These are phyloP conservation scores for Cephalotrichum gorgonifer DNA, from an alignment of 2,329 filamentous ascomycete species.

Conservation along the genomic window DNA sequence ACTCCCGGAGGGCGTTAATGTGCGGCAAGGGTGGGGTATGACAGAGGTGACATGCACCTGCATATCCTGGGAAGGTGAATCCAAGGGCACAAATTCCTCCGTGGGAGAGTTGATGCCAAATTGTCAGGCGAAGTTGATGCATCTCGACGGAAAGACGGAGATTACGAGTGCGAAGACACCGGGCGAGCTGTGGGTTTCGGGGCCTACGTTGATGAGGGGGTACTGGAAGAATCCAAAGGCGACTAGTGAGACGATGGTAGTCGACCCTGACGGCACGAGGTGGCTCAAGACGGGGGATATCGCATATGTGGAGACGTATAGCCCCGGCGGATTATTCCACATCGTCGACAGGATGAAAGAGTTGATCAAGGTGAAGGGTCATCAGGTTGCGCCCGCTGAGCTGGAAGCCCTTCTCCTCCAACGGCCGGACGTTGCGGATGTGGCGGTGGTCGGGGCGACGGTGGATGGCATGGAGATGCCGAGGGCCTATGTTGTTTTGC, in stretches of 20 bases:
- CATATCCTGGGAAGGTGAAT: constrained; percentile 45
- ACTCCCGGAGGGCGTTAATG: constrained; percentile 20
- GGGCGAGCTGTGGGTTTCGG: constrained; percentile 66
- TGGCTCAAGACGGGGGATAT: constrained; percentile 73
- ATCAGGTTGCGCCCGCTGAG: constrained; percentile 49
- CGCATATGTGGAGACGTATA: constrained; percentile 49
- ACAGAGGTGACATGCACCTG: constrained; percentile 69
- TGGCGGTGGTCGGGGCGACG: constrained; percentile 52
- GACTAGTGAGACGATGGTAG: constrained; percentile 45
- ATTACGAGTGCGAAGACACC: constrained; percentile 38
- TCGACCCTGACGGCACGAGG: constrained; percentile 36
- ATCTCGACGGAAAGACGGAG: constrained; percentile 39
- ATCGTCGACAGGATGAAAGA: constrained; percentile 67
- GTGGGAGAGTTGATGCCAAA: constrained; percentile 65
- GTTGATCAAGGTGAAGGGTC: constrained; percentile 51
- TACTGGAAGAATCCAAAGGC: constrained; percentile 67
- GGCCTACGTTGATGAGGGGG: constrained; percentile 62
- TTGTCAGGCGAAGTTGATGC: constrained; percentile 56
- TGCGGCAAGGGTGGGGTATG: constrained; percentile 77
- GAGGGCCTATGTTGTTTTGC: constrained; percentile 48
- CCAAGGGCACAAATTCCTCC: constrained; percentile 24
- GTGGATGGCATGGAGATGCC: constrained; percentile 46
- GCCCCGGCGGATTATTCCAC: constrained; percentile 37
- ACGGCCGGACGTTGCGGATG: constrained; percentile 43
- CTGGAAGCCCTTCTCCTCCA: constrained; percentile 26